A percentile compares a stretch with the other conserved stretches of the same genome.
These are phyloP conservation scores for Corynascus novoguineensis DNA, from an alignment of 495 filamentous ascomycete species.

Conservation along the genomic window DNA sequence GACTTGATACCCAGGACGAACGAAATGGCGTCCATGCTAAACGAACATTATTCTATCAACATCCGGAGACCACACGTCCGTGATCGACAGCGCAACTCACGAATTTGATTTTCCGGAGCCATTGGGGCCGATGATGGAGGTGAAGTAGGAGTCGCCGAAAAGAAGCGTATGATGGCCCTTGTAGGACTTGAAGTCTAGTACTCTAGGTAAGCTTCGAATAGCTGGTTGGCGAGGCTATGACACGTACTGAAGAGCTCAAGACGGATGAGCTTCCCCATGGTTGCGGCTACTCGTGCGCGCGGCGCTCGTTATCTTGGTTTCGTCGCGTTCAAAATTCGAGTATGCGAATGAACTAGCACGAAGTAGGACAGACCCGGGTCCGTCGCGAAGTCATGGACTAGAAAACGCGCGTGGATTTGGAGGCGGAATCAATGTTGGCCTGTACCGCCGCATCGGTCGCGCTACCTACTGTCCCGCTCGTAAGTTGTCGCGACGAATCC, in stretches of 20 bases:
- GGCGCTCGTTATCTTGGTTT: constrained; percentile 12
- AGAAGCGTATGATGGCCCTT: constrained; percentile 87
- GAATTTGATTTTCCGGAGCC: constrained; percentile 99
- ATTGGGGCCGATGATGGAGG: constrained; percentile 98
- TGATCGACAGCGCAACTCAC: constrained; percentile 47
- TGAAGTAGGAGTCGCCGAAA: constrained; percentile 99
- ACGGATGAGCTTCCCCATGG: constrained; percentile 80
- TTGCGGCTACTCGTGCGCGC: constrained; percentile 19
- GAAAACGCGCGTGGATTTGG: constrained; percentile 20
- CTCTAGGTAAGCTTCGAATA: constrained; percentile 15
- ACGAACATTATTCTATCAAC: constrained; percentile 7
- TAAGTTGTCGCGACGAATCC: neutral
- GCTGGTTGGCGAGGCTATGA: neutral
- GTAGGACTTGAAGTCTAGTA: constrained; percentile 96
- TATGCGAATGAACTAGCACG: constrained; percentile 11
- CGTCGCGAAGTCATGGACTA: constrained; percentile 9
- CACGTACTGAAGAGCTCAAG: constrained; percentile 88
- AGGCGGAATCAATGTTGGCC: neutral
- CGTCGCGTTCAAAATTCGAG: constrained; percentile 14
- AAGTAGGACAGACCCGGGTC: neutral
- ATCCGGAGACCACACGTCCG: neutral
- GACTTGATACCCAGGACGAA: constrained; percentile 99
- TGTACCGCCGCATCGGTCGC: constrained; percentile 6
- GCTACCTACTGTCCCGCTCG: constrained; percentile 7
- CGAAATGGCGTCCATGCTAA: constrained; percentile 97